Percentiles rank a stretch among this genome's conserved stretches.
phyloP scores from a whole-genome alignment of 2,329 filamentous ascomycete genomes.

The Cercospora zeae-maydis region DNA sequence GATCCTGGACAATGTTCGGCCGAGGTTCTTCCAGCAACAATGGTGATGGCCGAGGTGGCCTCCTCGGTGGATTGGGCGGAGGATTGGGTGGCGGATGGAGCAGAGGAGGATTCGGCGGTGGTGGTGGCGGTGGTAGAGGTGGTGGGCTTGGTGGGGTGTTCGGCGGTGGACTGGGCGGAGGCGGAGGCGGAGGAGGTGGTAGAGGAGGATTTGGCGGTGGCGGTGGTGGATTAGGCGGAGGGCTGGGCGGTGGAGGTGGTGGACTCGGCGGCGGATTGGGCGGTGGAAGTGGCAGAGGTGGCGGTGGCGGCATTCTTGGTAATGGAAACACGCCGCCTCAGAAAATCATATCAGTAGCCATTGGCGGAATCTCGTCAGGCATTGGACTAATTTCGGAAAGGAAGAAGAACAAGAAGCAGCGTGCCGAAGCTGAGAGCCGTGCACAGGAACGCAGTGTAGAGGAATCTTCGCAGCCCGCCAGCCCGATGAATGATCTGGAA shows the following conservation, averaged over 20 bases:
- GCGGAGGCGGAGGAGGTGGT: no score
- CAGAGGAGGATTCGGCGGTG: no score
- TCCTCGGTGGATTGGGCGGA: background rate
- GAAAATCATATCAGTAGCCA: background rate
- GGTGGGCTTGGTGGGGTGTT: no score
- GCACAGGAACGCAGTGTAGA: background rate
- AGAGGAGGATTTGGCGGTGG: no score
- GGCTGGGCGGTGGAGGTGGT: background rate
- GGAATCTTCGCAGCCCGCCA: background rate
- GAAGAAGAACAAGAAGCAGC: background rate
- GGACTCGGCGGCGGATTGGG: no score
- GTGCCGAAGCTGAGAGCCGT: background rate
- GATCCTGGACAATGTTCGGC: background rate
- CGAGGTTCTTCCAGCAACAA: background rate
- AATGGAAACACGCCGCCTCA: background rate
- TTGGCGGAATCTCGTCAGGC: background rate
- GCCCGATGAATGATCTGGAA: background rate
- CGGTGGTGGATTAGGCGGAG: background rate
- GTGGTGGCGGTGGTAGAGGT: no score
- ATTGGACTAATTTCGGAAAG: background rate
- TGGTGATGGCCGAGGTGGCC: background rate
- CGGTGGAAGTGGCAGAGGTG: no score
- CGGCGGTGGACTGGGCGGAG: no score
- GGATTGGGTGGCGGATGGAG: background rate
- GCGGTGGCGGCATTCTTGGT: background rate